These are phyloP conservation scores for Heliamphora exappendiculata DNA, from an alignment of 148 eudicot species.

Conservation along the genomic window DNA sequence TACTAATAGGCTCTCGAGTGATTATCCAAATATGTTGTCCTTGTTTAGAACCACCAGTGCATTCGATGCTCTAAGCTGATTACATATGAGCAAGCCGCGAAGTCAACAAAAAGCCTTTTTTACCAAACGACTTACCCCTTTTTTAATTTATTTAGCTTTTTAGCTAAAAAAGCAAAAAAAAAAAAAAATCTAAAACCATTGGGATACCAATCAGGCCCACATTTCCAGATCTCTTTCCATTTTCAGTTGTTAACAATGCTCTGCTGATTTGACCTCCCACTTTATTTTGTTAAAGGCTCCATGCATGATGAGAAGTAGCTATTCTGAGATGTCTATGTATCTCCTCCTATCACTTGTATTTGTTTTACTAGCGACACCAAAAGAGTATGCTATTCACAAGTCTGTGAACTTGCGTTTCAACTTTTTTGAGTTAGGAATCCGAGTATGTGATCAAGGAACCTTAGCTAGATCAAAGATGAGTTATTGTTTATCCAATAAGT, in stretches of 20 bases:
- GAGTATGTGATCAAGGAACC: background rate
- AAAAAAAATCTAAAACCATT: too few species aligned
- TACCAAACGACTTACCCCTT: background rate
- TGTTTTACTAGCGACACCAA: background rate
- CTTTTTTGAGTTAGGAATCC: background rate
- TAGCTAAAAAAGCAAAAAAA: too few species aligned
- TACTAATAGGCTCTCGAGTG: too few species aligned
- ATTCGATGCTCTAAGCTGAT: too few species aligned
- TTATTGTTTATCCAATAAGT: background rate
- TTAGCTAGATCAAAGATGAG: background rate
- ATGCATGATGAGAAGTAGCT: background rate
- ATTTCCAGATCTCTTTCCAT: background rate
- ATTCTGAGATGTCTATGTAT: background rate
- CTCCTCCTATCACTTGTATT: background rate
- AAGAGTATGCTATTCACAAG: background rate
- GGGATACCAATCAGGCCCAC: too few species aligned
- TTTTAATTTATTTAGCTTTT: background rate
- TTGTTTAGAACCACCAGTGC: too few species aligned
- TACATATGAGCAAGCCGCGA: too few species aligned
- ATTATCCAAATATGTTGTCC: too few species aligned
- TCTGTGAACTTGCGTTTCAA: background rate
- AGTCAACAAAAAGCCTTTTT: too few species aligned
- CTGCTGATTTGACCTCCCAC: background rate
- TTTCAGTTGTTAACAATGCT: background rate
- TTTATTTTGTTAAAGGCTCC: background rate